Evolutionary conservation across 768 basidiomycete species (phyloP).

Genomic region (Mycena venus): DNA sequence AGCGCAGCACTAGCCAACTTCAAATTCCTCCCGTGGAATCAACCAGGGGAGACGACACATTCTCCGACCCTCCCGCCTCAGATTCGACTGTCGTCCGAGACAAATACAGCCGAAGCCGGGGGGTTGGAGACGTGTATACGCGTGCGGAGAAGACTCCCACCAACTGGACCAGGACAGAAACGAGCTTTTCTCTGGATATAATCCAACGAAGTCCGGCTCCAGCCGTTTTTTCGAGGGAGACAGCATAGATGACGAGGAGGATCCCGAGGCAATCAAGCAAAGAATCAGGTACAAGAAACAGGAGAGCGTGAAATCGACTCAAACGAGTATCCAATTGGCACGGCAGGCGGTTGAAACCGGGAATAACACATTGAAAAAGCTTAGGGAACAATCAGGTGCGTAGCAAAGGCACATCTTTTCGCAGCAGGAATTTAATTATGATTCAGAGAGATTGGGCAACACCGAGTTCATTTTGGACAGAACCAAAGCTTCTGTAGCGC

Average conservation of each 20-base stretch:
- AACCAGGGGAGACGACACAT: constrained; percentile 1
- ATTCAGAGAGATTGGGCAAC: constrained; percentile 72
- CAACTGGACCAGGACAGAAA: constrained; percentile 62
- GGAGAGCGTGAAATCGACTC: constrained; percentile 76
- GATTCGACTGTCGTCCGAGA: too few species aligned
- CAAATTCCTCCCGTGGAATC: constrained; percentile 60
- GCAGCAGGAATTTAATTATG: not conserved
- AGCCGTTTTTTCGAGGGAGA: constrained; percentile 63
- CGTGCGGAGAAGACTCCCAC: constrained; percentile 46
- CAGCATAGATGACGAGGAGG: constrained; percentile 68
- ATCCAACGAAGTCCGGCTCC: constrained; percentile 52
- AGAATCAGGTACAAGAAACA: constrained; percentile 79
- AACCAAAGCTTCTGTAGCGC: constrained; percentile 75
- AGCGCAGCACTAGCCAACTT: constrained; percentile 17
- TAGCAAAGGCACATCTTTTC: not conserved
- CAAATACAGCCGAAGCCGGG: constrained; percentile 47
- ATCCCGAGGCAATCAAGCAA: constrained; percentile 83
- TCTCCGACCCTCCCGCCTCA: constrained; percentile 29
- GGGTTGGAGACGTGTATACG: constrained; percentile 58
- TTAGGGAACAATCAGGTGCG: constrained; percentile 83
- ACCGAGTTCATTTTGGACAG: constrained; percentile 85
- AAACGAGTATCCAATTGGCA: constrained; percentile 82
- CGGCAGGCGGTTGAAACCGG: constrained; percentile 86
- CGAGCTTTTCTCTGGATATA: constrained; percentile 69
- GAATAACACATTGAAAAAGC: constrained; percentile 69